Percentiles rank a stretch among this genome's conserved stretches.
Evolutionary conservation across 345 rosid genomes (phyloP).

Genomic region (Corchorus olitorius): DNA sequence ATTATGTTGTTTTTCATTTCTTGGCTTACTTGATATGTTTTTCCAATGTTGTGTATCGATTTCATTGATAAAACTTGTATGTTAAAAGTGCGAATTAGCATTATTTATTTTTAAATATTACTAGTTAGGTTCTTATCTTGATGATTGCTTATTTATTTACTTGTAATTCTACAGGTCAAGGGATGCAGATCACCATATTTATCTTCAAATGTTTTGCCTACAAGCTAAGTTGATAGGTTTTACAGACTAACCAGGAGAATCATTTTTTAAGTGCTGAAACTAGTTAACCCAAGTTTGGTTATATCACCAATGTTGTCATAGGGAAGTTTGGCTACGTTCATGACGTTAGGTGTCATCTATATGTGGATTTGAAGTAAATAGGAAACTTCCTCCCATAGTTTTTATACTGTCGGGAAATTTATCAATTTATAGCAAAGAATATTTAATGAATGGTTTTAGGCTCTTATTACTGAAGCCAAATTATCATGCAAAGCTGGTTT

Average conservation of each 20-base stretch:
- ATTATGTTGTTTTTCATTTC: background rate
- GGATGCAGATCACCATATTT: constrained; percentile 82
- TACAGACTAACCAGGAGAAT: background rate
- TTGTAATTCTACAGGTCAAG: constrained; percentile 53
- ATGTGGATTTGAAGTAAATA: background rate
- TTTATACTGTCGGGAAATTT: background rate
- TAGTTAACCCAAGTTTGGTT: background rate
- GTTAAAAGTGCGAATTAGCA: background rate
- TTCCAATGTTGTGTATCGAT: background rate
- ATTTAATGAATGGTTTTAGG: too few species aligned
- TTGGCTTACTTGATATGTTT: background rate
- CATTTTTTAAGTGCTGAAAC: background rate
- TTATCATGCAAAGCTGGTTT: background rate
- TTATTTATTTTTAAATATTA: background rate
- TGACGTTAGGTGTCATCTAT: background rate
- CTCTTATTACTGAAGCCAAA: background rate
- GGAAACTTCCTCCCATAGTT: background rate
- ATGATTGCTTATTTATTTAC: background rate
- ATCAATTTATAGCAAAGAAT: background rate
- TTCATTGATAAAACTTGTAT: background rate
- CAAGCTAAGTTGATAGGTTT: constrained; percentile 53
- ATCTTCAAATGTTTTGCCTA: constrained; percentile 61
- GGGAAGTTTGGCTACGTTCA: background rate
- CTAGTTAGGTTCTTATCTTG: background rate
- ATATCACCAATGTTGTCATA: background rate